These are phyloP conservation scores for Gracilaria domingensis DNA, from an alignment of 23 red algal genomes.

Conservation along the genomic window DNA sequence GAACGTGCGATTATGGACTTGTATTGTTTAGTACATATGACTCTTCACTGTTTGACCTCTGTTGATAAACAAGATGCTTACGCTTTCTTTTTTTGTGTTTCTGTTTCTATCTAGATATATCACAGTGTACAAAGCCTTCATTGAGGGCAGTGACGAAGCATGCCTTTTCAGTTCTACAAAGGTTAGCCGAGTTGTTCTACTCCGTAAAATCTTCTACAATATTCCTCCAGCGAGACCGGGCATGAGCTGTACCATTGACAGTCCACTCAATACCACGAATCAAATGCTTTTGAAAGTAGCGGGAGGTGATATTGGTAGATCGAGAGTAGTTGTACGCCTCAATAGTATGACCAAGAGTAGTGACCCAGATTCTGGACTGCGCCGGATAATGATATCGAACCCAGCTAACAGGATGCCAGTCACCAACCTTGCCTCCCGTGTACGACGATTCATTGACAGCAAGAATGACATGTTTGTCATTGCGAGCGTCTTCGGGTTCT, in stretches of 20 bases:
- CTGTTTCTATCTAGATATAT: too few relatives aligned
- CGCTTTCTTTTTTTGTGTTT: neutral
- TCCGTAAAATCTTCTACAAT: neutral
- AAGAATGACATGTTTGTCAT: slow-evolving; percentile 23
- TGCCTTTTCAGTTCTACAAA: too few relatives aligned
- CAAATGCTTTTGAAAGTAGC: slow-evolving; percentile 2
- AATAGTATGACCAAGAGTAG: neutral
- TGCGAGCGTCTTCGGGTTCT: too few relatives aligned
- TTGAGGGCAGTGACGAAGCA: too few relatives aligned
- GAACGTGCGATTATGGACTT: too few relatives aligned
- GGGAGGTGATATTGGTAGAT: neutral
- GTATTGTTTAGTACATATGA: too few relatives aligned
- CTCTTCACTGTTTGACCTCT: too few relatives aligned
- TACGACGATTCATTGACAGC: slow-evolving; percentile 12
- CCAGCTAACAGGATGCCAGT: slow-evolving; percentile 24
- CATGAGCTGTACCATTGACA: neutral
- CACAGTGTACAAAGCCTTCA: too few relatives aligned
- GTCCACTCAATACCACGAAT: slow-evolving; percentile 23
- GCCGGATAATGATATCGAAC: neutral
- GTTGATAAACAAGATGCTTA: too few relatives aligned
- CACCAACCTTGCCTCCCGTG: neutral
- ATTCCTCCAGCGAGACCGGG: neutral
- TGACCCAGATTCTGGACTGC: slow-evolving; percentile 24
- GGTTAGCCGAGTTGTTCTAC: neutral
- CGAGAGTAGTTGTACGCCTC: neutral